Percentiles rank a stretch among this genome's conserved stretches.
Evolutionary conservation across 202 grass and related monocot species (phyloP).

Genomic region (Elaeis oleifera): DNA sequence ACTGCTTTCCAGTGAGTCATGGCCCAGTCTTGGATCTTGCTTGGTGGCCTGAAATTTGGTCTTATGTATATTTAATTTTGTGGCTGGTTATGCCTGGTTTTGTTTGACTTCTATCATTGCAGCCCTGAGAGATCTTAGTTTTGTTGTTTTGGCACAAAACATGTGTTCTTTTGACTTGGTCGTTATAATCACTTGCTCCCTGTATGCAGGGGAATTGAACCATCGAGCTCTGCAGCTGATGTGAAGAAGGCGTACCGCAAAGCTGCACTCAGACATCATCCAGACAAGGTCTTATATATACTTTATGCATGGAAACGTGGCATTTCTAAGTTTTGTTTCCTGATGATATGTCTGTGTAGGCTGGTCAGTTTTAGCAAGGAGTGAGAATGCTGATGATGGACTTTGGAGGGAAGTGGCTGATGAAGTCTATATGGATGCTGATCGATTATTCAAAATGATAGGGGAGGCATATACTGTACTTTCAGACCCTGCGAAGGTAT

Average conservation of each 20-base stretch:
- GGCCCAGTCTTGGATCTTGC: too few species aligned
- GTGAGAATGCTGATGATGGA: constrained; percentile 63
- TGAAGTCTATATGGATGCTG: constrained; percentile 76
- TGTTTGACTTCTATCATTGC: too few species aligned
- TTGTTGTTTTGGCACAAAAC: too few species aligned
- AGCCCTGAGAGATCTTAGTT: too few species aligned
- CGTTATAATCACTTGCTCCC: neutral
- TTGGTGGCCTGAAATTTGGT: too few species aligned
- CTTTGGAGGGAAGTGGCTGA: constrained; percentile 74
- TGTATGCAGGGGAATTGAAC: constrained; percentile 61
- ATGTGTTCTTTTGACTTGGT: too few species aligned
- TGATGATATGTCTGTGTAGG: constrained; percentile 38
- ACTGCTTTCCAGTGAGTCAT: too few species aligned
- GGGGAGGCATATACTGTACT: constrained; percentile 96
- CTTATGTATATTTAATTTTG: too few species aligned
- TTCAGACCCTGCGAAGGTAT: constrained; percentile 76
- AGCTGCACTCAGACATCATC: constrained; percentile 89
- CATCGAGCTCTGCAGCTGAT: constrained; percentile 56
- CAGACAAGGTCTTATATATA: constrained; percentile 60
- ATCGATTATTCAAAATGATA: constrained; percentile 90
- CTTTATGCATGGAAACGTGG: constrained; percentile 16
- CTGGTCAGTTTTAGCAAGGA: constrained; percentile 70
- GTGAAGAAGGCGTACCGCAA: constrained; percentile 96
- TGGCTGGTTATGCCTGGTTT: too few species aligned
- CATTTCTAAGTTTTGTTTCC: neutral